phyloP scores from a whole-genome alignment of 2,329 filamentous ascomycete species.

The Fusarium hostae region DNA sequence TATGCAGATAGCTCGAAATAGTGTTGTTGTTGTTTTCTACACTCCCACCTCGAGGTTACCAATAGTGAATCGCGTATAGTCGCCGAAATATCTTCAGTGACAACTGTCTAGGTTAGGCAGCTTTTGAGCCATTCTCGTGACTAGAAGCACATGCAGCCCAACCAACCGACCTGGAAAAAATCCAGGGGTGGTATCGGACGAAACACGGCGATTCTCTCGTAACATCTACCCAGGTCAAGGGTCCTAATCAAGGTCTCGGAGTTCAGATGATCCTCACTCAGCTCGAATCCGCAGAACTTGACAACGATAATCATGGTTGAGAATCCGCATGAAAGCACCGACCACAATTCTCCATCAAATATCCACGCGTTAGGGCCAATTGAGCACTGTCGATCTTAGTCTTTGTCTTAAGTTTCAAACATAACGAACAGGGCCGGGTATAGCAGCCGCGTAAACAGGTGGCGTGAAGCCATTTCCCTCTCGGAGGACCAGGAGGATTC shows the following conservation, averaged over 20 bases:
- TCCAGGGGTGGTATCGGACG: slow-evolving; percentile 12
- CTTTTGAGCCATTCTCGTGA: slow-evolving; percentile 27
- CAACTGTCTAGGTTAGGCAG: slow-evolving; percentile 1
- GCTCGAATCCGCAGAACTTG: not conserved
- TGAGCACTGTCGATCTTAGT: slow-evolving; percentile 13
- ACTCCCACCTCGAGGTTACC: slow-evolving; percentile 2
- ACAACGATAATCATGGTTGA: not conserved
- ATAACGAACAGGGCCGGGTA: slow-evolving; percentile 21
- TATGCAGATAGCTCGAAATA: not conserved
- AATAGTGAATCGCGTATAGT: slow-evolving; percentile 33
- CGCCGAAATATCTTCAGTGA: slow-evolving; percentile 19
- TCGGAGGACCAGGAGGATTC: slow-evolving; percentile 15
- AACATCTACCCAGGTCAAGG: slow-evolving; percentile 8
- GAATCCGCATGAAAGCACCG: slow-evolving; percentile 18
- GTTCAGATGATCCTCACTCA: slow-evolving; percentile 23
- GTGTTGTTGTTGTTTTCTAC: not conserved
- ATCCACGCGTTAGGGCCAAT: slow-evolving; percentile 16
- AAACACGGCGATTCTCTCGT: slow-evolving; percentile 23
- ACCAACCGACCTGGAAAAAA: slow-evolving; percentile 6
- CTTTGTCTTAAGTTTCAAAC: slow-evolving; percentile 21
- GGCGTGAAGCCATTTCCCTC: slow-evolving; percentile 23
- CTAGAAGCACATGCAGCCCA: slow-evolving; percentile 12
- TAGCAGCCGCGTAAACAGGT: slow-evolving; percentile 22
- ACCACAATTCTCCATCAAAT: slow-evolving; percentile 8
- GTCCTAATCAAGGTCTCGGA: not conserved